Evolutionary conservation across 140 eudicot species (phyloP), one percentile per base, ranked within the genome.

Genomic region (Stevia rebaudiana): DNA sequence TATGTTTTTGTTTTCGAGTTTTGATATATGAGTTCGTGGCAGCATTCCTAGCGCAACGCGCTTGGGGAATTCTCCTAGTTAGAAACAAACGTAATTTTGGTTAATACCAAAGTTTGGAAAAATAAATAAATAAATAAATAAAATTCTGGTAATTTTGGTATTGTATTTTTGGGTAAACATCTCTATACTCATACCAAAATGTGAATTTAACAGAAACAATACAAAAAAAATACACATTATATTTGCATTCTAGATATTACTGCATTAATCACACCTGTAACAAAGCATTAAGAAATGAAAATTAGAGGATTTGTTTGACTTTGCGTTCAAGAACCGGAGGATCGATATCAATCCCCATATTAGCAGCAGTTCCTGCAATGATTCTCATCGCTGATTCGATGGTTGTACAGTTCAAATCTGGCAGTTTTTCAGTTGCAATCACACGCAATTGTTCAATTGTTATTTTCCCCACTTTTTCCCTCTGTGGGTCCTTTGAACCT

Each of bases 331-430:
- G 97, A 71, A 89, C 48, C 8, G 97, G 97, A 36, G 97, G 97
- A 51, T 89, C 91, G 11, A 89, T 69, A 37, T 89, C 97, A 3
- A 90, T 78, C 33, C 97, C 95, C 97, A 90, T 90, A 58, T 90
- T 90, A 30, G 95, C 94, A 33, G 95, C 95, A 15, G 95, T 90
- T 67, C 97, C 94, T 59, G 97, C 95, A 44, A 86, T 86, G 50
- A 90, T 90, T 73, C 95, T 83, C 95, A 86, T 84, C 67, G 89
- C 92, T 33, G 95, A 83, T 76, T 90, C 95, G 2, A 88, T 65
- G 57, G 64, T 82, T 1, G 94, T 43, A 73, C 96, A 88, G 74
- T 88, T 88, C 74, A 88, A 74, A 72, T 88, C 96, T 12, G 94
- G 96, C 68, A 88, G 69, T 69, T 88, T 88, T 79, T 88, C 96